Conservation (phyloP, 495 filamentous ascomycete genomes). For the Penicillium bovifimosum region DNA sequence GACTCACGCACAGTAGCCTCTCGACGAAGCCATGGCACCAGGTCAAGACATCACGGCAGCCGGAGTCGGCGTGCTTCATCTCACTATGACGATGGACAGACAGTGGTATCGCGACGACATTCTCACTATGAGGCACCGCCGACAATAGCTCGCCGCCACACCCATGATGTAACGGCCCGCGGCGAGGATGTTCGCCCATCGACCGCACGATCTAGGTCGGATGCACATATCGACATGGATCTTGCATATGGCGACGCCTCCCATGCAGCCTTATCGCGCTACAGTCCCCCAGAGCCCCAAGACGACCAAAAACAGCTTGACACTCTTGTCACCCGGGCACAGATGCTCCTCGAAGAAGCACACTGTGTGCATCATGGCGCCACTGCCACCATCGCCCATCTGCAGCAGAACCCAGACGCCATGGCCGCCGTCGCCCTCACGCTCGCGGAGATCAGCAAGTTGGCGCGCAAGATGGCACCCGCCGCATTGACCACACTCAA, state of each 20-base stretch:
- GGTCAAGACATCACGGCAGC: slow-evolving; percentile 30
- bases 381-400: slow-evolving; percentile 71
- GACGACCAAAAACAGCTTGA: slow-evolving; percentile 55
- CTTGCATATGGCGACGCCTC: slow-evolving; percentile 70
- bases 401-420: slow-evolving; percentile 87
- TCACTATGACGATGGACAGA: slow-evolving; percentile 23
- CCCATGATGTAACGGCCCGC: slow-evolving; percentile 32
- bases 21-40: slow-evolving; percentile 27
- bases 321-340: slow-evolving; percentile 60
- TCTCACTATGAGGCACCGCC: slow-evolving; percentile 19
- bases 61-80: slow-evolving; percentile 27
- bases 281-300: slow-evolving; percentile 21
- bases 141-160: slow-evolving; percentile 44
- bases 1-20: slow-evolving; percentile 47
- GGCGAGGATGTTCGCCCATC: slow-evolving; percentile 24
- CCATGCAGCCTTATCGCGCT: slow-evolving; percentile 36
- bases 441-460: slow-evolving; percentile 80
- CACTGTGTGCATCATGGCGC: slow-evolving; percentile 85
- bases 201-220: slow-evolving; percentile 37
- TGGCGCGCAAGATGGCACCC: slow-evolving; percentile 80
- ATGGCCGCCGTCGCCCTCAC: slow-evolving; percentile 92
- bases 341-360: slow-evolving; percentile 71
- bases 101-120: slow-evolving; percentile 7
- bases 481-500: slow-evolving; percentile 70
- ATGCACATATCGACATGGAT: slow-evolving; percentile 74